Conservation (phyloP, 805 yeast species). For the Candida silvicultrix region DNA sequence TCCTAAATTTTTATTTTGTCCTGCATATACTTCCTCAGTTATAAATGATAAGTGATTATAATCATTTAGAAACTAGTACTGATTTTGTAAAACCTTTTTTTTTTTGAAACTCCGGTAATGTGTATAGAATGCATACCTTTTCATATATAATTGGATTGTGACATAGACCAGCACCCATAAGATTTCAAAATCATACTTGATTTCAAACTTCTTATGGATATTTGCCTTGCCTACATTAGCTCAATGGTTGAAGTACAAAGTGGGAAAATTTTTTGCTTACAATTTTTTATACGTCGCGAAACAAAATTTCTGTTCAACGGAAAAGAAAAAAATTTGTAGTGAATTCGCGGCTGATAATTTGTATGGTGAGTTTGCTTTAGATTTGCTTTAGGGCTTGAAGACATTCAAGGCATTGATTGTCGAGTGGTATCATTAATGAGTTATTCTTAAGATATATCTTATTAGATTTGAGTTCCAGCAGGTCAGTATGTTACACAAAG, state of each 20-base stretch:
- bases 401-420: too few species aligned
- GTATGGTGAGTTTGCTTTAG: too few species aligned
- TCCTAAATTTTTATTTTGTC: conserved; percentile 56
- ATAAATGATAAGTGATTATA: conserved; percentile 29
- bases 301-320: too few species aligned
- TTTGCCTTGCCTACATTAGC: too few species aligned
- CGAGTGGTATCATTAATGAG: too few species aligned
- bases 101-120: too few species aligned
- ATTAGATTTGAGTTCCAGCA: too few species aligned
- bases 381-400: not conserved
- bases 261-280: not conserved
- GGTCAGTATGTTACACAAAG: too few species aligned
- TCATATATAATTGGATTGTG: not conserved
- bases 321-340: too few species aligned
- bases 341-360: not conserved
- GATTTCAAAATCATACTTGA: not conserved
- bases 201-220: not conserved
- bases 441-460: too few species aligned
- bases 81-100: not conserved
- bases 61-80: conserved; percentile 20
- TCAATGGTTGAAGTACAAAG: not conserved
- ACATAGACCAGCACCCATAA: not conserved
- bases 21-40: conserved; percentile 77
- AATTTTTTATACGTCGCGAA: not conserved
- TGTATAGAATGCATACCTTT: not conserved